phyloP scores from a whole-genome alignment of 2,329 filamentous ascomycete genomes.

The Ophiocordyceps sinensis region DNA sequence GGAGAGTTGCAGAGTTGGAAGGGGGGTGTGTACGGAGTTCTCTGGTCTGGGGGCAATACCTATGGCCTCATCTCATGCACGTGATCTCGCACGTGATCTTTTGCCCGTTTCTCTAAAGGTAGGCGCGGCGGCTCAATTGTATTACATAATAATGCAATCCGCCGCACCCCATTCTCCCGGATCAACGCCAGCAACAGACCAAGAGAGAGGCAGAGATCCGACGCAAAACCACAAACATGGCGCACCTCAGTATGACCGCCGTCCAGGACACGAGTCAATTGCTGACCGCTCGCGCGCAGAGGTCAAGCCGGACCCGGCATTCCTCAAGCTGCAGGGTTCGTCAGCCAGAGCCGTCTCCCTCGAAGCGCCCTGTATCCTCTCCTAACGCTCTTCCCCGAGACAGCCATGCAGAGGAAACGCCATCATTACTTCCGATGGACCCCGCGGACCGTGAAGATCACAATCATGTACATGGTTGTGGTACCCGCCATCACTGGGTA shows the following conservation, averaged over 20 bases:
- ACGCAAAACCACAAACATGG: constrained; percentile 17
- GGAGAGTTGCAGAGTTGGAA: no score
- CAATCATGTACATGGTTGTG: constrained; percentile 59
- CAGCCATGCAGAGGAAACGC: constrained; percentile 72
- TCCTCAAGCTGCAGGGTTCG: constrained; percentile 25
- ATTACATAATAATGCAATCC: no score
- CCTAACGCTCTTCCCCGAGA: constrained; percentile 10
- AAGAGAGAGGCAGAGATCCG: not conserved
- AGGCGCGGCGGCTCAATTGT: no score
- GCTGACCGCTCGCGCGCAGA: constrained; percentile 16
- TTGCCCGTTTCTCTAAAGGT: no score
- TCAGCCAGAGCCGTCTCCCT: constrained; percentile 4
- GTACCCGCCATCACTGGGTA: constrained; percentile 60
- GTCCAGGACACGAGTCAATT: not conserved
- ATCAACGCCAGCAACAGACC: not conserved
- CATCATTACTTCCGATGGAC: constrained; percentile 97
- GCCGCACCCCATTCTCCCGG: no score
- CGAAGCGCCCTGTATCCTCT: constrained; percentile 1
- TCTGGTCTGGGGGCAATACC: no score
- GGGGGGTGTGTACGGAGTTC: no score
- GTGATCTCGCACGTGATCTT: no score
- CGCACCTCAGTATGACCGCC: constrained; percentile 21
- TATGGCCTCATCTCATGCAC: no score
- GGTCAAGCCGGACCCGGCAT: constrained; percentile 27
- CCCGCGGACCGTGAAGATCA: constrained; percentile 62